These are phyloP conservation scores for Lactifluus pinguis DNA, from an alignment of 768 basidiomycete species.

Conservation along the genomic window DNA sequence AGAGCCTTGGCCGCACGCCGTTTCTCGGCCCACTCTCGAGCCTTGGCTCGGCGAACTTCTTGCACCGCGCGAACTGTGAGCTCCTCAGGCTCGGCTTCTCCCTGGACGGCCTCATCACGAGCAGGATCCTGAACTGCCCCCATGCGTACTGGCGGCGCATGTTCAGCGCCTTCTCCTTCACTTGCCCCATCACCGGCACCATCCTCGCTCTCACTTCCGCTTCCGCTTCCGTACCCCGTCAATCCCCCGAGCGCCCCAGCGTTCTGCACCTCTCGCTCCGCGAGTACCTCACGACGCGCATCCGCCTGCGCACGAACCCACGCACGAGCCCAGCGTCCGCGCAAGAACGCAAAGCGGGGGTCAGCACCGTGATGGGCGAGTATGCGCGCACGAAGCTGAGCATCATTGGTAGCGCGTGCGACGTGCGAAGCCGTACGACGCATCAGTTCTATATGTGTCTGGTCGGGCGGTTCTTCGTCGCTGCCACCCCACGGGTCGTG, in stretches of 20 bases:
- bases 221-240: constrained; percentile 39
- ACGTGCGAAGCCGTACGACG: constrained; percentile 63
- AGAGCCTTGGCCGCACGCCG: constrained; percentile 28
- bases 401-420: constrained; percentile 61
- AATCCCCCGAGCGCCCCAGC: constrained; percentile 39
- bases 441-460: constrained; percentile 57
- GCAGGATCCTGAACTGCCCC: neutral
- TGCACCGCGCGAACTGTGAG: constrained; percentile 22
- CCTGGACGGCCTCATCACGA: neutral
- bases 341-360: constrained; percentile 69
- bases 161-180: neutral
- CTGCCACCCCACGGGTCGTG: constrained; percentile 54
- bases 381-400: constrained; percentile 81
- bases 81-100: neutral
- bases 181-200: constrained; percentile 1
- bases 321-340: constrained; percentile 59
- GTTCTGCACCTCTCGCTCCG: constrained; percentile 22
- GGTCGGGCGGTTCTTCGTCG: constrained; percentile 74
- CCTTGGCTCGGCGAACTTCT: constrained; percentile 44
- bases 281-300: constrained; percentile 25
- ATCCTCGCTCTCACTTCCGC: constrained; percentile 24
- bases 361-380: constrained; percentile 79
- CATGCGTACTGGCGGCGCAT: neutral
- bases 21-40: constrained; percentile 50
- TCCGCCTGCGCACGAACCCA: constrained; percentile 54